Conservation (phyloP, 345 rosid genomes). For the Hypericum perforatum region DNA sequence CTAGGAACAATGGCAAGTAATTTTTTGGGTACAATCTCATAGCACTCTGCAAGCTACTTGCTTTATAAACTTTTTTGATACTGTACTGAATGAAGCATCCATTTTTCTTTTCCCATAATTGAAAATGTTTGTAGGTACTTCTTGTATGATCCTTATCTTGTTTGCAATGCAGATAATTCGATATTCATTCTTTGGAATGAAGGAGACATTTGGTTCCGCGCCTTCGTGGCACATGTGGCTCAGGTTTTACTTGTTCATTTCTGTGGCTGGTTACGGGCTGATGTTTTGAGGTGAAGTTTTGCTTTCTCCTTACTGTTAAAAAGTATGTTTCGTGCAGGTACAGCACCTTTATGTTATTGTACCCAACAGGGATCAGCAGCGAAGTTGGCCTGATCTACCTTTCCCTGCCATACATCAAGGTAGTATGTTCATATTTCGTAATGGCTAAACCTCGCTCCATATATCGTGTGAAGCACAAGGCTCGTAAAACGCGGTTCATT, state of each 20-base stretch:
- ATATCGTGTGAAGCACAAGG: too few relatives aligned
- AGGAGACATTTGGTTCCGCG: slow-evolving; percentile 74
- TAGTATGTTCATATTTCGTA: slow-evolving; percentile 21
- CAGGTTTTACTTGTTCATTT: slow-evolving; percentile 34
- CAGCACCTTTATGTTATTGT: slow-evolving; percentile 71
- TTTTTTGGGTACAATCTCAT: too few relatives aligned
- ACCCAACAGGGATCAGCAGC: slow-evolving; percentile 81
- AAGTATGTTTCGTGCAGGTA: slow-evolving; percentile 41
- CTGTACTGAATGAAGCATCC: too few relatives aligned
- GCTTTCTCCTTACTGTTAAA: slow-evolving; percentile 5
- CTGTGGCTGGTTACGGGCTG: neutral
- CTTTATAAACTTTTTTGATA: too few relatives aligned
- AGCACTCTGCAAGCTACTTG: too few relatives aligned
- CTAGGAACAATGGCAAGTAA: too few relatives aligned
- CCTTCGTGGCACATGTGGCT: slow-evolving; percentile 97
- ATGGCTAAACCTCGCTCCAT: neutral
- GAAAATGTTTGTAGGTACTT: too few relatives aligned
- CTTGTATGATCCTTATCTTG: neutral
- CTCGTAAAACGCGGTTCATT: too few relatives aligned
- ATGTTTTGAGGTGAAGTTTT: neutral
- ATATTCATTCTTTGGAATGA: slow-evolving; percentile 84
- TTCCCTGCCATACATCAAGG: slow-evolving; percentile 78
- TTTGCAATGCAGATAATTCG: slow-evolving; percentile 59
- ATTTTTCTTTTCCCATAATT: too few relatives aligned
- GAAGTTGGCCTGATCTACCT: slow-evolving; percentile 82